These are phyloP conservation scores for Centrapalus pauciflorus DNA, from an alignment of 129 eudicot species.

Conservation along the genomic window DNA sequence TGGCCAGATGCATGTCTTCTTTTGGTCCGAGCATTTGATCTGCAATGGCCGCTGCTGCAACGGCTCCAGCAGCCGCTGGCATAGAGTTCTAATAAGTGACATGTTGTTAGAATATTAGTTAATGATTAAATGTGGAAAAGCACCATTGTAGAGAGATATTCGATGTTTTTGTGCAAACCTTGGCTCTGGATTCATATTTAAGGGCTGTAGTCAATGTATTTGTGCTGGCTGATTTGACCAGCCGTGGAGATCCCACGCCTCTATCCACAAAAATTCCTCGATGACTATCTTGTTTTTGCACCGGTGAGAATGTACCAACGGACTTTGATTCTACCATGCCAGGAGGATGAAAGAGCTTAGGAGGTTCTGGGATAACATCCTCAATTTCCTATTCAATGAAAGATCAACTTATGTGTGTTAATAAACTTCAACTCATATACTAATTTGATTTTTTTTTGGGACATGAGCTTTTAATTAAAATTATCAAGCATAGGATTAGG, in stretches of 20 bases:
- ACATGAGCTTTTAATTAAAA: background rate
- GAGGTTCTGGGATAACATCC: constrained; percentile 55
- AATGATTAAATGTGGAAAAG: no score
- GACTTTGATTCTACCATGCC: constrained; percentile 77
- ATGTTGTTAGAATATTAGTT: constrained; percentile 16
- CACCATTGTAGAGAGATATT: background rate
- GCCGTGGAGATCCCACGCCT: constrained; percentile 95
- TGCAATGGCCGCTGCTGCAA: constrained; percentile 98
- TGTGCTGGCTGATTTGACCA: constrained; percentile 71
- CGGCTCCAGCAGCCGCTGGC: constrained; percentile 99
- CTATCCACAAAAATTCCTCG: constrained; percentile 85
- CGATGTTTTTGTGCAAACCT: constrained; percentile 48
- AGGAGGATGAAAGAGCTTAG: constrained; percentile 44
- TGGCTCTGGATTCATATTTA: constrained; percentile 48
- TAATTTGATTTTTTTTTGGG: no score
- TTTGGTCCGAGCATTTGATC: constrained; percentile 99
- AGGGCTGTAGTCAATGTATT: constrained; percentile 26
- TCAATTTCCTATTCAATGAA: constrained; percentile 57
- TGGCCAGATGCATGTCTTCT: constrained; percentile 96
- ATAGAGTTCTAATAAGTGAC: constrained; percentile 49
- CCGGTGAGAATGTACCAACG: constrained; percentile 42
- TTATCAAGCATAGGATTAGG: background rate
- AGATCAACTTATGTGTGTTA: background rate
- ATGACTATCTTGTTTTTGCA: constrained; percentile 74
- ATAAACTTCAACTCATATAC: no score